A percentile compares a stretch with the other conserved stretches of the same genome.
Conservation (phyloP, 176 grass and related monocot genomes). For the Triticum aestivum region DNA sequence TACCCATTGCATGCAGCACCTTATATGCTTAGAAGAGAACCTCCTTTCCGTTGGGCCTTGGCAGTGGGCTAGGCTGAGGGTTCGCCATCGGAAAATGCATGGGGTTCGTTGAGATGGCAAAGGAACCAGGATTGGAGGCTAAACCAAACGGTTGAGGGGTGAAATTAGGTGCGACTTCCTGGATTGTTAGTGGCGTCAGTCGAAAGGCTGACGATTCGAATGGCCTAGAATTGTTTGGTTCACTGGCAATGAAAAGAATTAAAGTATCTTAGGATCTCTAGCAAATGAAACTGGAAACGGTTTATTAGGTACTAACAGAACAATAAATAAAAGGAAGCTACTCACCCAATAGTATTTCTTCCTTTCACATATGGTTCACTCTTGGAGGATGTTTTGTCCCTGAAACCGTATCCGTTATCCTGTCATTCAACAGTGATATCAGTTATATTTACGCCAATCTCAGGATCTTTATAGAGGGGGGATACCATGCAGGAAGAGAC, state of each 20-base stretch:
- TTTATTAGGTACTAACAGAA: neutral
- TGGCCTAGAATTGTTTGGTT: constrained; percentile 36
- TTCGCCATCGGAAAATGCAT: constrained; percentile 32
- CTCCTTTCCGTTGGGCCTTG: constrained; percentile 51
- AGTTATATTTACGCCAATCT: constrained; percentile 12
- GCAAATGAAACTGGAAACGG: neutral
- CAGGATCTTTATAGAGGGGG: neutral
- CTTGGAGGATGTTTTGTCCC: constrained; percentile 51
- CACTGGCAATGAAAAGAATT: constrained; percentile 32
- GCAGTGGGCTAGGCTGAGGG: constrained; percentile 37
- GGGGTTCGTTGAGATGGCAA: constrained; percentile 19
- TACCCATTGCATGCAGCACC: neutral
- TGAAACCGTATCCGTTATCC: constrained; percentile 45
- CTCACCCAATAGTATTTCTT: constrained; percentile 43
- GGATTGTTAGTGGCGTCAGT: constrained; percentile 36
- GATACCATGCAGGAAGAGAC: neutral
- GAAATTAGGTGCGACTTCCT: constrained; percentile 40
- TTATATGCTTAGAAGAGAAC: constrained; percentile 27
- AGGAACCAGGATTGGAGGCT: constrained; percentile 28
- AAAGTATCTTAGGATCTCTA: constrained; percentile 32
- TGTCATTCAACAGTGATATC: constrained; percentile 32
- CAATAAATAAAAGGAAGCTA: constrained; percentile 3
- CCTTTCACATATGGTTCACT: constrained; percentile 60
- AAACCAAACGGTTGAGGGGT: constrained; percentile 27
- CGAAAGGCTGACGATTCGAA: constrained; percentile 44